These are phyloP conservation scores for Yarrowia sp. DNA, from an alignment of 805 yeast genomes.

Conservation along the genomic window DNA sequence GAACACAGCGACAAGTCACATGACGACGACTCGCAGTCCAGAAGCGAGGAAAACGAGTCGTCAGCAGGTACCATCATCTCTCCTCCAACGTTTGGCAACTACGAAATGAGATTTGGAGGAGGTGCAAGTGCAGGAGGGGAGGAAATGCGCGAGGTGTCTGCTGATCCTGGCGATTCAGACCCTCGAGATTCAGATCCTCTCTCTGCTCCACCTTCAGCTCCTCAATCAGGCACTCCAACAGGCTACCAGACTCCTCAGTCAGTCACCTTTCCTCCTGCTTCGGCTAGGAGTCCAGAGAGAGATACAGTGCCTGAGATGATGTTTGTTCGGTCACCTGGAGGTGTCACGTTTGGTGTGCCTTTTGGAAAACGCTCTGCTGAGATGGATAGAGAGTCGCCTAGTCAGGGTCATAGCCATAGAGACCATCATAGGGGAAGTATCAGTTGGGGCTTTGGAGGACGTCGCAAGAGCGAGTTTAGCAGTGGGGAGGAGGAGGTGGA, in stretches of 20 bases:
- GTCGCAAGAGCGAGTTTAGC: slow-evolving; percentile 23
- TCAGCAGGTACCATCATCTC: slow-evolving; percentile 25
- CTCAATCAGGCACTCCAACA: neutral
- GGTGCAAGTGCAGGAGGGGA: neutral
- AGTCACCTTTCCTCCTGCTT: neutral
- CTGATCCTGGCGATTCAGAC: neutral
- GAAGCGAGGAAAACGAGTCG: slow-evolving; percentile 20
- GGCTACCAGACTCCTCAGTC: neutral
- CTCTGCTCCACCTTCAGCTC: neutral
- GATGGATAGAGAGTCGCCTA: neutral
- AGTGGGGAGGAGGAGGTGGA: slow-evolving; percentile 51
- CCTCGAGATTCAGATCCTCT: slow-evolving; percentile 20
- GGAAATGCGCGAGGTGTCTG: neutral
- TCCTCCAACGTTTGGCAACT: slow-evolving; percentile 14
- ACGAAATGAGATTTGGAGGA: slow-evolving; percentile 23
- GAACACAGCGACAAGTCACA: slow-evolving; percentile 12
- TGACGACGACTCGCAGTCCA: slow-evolving; percentile 15
- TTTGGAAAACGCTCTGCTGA: slow-evolving; percentile 10
- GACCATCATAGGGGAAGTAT: slow-evolving; percentile 14
- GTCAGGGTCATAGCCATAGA: neutral
- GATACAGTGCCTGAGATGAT: slow-evolving; percentile 26
- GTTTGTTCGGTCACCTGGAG: slow-evolving; percentile 30
- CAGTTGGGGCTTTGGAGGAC: slow-evolving; percentile 28
- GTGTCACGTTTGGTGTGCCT: slow-evolving; percentile 11
- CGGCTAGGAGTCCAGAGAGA: neutral